These are phyloP conservation scores for Allodekkera sacchari DNA, from an alignment of 805 yeast species.

Conservation along the genomic window DNA sequence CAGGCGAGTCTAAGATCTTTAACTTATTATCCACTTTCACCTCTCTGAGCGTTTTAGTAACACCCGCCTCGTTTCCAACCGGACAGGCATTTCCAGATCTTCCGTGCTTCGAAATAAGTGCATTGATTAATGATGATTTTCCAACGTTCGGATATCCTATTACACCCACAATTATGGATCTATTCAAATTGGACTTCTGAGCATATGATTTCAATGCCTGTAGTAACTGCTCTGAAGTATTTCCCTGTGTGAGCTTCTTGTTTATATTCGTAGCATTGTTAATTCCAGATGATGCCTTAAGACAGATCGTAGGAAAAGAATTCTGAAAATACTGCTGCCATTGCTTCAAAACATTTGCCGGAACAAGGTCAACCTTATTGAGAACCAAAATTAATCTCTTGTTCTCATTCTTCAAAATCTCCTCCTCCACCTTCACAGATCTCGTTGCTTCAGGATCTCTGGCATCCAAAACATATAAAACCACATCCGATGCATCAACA, in stretches of 20 bases:
- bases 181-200: conserved; percentile 70
- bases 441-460: conserved; percentile 96
- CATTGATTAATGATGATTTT: conserved; percentile 88
- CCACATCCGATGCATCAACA: conserved; percentile 85
- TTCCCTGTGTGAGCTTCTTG: conserved; percentile 60
- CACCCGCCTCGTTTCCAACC: conserved; percentile 96
- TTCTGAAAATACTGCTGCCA: conserved; percentile 78
- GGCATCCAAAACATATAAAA: conserved; percentile 91
- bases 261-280: conserved; percentile 61
- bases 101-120: conserved; percentile 75
- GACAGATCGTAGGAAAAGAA: conserved; percentile 86
- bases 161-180: conserved; percentile 89
- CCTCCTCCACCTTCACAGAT: conserved; percentile 84
- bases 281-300: conserved; percentile 73
- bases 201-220: conserved; percentile 84
- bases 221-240: conserved; percentile 66
- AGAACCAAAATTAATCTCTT: conserved; percentile 80
- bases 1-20: conserved; percentile 90
- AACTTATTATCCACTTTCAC: conserved; percentile 87
- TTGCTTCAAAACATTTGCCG: conserved; percentile 70
- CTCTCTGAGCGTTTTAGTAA: conserved; percentile 85
- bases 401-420: conserved; percentile 68
- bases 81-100: conserved; percentile 77
- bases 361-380: conserved; percentile 90
- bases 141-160: conserved; percentile 98